Base-by-base conservation (phyloP, 2,329 filamentous ascomycete species). In the Trichoderma simmonsii region DNA sequence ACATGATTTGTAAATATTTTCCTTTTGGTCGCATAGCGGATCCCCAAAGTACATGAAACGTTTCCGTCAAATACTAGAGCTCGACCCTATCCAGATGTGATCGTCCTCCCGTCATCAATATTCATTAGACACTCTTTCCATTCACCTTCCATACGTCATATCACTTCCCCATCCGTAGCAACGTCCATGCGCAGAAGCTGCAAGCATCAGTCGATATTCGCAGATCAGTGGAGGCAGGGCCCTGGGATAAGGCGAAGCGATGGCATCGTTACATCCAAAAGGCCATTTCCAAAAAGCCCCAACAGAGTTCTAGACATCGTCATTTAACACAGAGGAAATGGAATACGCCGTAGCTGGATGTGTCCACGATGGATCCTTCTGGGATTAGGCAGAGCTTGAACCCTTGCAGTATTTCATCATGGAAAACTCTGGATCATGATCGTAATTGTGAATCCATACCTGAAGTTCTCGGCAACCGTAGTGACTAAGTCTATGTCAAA, bases 241-340 rank as follows among this genome's bases (percentile, higher is more conserved):
- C 56, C 14, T 18, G 8, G 43, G 43, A 51, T 18, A 26, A 34
- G 43, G 15, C 24, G 54, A 36, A 8, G 36, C n/a, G 7, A n/a
- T 34, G 54, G 39, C 26, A n/a, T 60, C 36, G 26, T 59, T 26
- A 43, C 28, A 69, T 61, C 65, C n/a, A 60, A 69, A 61, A 48
- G n/a, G 11, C 18, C 30, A 43, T 59, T 6, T 60, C 34, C 26
- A 69, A 62, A 69, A 69, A 62, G 21, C 14, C 21, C 36, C 28
- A 68, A 60, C 30, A 60, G 14, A 68, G 51, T 60, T 36, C 54
- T 24, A 60, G 28, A 56, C 39, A 43, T 71, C 68, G 48, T 71
- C 61, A 59, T 48, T 48, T 74, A 79, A 77, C 75, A 51, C 75
- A 75, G 18, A 71, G 72, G 34, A 76, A 78, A 18, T 73, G 71